phyloP scores from a whole-genome alignment of 345 rosid genomes.

The Garcia nutans region DNA sequence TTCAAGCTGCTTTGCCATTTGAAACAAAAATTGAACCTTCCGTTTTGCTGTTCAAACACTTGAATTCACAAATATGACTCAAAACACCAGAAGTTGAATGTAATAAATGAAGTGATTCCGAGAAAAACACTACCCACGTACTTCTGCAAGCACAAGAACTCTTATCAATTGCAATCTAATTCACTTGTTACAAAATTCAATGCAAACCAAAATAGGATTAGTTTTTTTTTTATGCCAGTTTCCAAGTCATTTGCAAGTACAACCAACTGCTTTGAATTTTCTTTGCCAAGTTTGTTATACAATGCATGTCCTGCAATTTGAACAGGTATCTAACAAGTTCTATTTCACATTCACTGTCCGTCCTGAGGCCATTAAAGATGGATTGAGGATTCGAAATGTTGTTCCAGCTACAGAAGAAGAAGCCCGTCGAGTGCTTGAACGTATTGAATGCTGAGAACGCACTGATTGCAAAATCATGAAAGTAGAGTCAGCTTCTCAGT shows the following conservation, averaged over 20 bases:
- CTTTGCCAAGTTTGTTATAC: not conserved
- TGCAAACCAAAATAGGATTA: not conserved
- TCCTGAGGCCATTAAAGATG: slow-evolving; percentile 67
- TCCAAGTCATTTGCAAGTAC: not conserved
- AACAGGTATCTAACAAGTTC: slow-evolving; percentile 81
- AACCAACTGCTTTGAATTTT: not conserved
- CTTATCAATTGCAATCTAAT: not conserved
- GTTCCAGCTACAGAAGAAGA: slow-evolving; percentile 90
- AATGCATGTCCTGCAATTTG: slow-evolving; percentile 12
- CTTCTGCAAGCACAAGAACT: not conserved
- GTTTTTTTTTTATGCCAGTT: not conserved
- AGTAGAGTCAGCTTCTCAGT: not conserved
- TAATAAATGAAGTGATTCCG: not conserved
- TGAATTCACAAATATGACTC: not conserved
- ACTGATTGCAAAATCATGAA: slow-evolving; percentile 17
- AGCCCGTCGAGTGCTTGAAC: slow-evolving; percentile 74
- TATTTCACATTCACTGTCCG: slow-evolving; percentile 80
- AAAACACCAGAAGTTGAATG: not conserved
- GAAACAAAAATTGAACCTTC: not conserved
- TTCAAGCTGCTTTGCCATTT: not conserved
- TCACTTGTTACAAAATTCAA: not conserved
- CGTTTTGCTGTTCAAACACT: not conserved
- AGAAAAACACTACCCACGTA: not conserved
- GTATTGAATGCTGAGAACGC: slow-evolving; percentile 72
- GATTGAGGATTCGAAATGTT: slow-evolving; percentile 68